Evolutionary conservation across 2,329 filamentous ascomycete species (phyloP).

Genomic region (Talaromyces atroroseus): DNA sequence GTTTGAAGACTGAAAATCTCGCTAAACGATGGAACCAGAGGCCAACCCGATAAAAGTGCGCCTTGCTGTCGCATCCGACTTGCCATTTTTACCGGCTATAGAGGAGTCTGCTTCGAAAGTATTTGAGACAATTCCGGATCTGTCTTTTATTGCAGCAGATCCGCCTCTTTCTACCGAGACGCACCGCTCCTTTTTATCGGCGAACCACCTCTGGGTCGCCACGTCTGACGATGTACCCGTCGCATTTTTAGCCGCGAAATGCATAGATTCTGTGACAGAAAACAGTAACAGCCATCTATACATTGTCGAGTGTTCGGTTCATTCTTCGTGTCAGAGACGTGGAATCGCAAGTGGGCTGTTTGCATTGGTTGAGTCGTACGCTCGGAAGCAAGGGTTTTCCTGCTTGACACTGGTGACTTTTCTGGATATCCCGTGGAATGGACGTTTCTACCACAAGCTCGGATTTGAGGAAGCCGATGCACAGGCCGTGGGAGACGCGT

Average conservation of each 20-base stretch:
- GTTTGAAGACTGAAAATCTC: no score
- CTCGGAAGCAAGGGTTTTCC: not conserved
- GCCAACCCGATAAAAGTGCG: slow-evolving; percentile 1
- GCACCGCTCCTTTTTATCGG: not conserved
- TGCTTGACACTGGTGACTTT: slow-evolving; percentile 9
- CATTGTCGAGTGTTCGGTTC: slow-evolving; percentile 12
- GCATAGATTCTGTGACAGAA: not conserved
- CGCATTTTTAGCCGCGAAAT: slow-evolving; percentile 8
- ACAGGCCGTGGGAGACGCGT: not conserved
- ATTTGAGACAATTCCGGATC: slow-evolving; percentile 6
- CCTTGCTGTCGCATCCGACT: not conserved
- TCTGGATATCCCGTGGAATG: slow-evolving; percentile 11
- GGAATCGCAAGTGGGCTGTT: slow-evolving; percentile 16
- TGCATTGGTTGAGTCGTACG: slow-evolving; percentile 12
- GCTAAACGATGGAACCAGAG: not conserved
- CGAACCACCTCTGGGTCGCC: slow-evolving; percentile 6
- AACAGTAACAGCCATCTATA: slow-evolving; percentile 1
- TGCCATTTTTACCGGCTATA: slow-evolving; percentile 6
- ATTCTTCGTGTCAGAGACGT: slow-evolving; percentile 5
- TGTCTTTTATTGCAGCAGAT: slow-evolving; percentile 7
- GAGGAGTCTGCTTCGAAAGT: slow-evolving; percentile 7
- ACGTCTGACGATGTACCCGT: not conserved
- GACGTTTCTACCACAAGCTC: slow-evolving; percentile 4
- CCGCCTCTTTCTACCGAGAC: not conserved
- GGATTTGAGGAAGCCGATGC: slow-evolving; percentile 8